phyloP scores from a whole-genome alignment of 2,329 filamentous ascomycete species.

The Colletotrichum tofieldiae region DNA sequence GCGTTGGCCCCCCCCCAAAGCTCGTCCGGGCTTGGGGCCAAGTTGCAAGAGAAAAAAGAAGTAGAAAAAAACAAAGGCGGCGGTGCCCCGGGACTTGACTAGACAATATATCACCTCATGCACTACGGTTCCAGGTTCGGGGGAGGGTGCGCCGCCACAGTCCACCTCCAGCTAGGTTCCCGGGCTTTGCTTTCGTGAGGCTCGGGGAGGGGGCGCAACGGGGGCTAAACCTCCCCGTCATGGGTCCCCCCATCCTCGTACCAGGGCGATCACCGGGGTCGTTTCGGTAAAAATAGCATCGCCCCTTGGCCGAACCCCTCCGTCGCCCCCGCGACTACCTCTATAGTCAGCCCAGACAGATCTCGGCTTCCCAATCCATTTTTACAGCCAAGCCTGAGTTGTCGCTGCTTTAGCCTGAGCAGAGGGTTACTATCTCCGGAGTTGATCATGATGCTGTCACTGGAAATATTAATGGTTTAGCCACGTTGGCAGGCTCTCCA shows the following conservation, averaged over 20 bases:
- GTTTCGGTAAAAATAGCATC: slow-evolving; percentile 40
- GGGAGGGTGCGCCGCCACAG: slow-evolving; percentile 16
- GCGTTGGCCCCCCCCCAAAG: not conserved
- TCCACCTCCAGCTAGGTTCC: slow-evolving; percentile 6
- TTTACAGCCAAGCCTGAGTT: not conserved
- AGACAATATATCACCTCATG: slow-evolving; percentile 21
- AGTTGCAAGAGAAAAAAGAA: not conserved
- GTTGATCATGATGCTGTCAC: too few species aligned
- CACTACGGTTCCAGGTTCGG: slow-evolving; percentile 11
- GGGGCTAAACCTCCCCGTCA: slow-evolving; percentile 29
- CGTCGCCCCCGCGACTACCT: not conserved
- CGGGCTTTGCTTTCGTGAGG: slow-evolving; percentile 42
- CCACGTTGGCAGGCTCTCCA: too few species aligned
- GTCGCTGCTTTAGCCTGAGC: not conserved
- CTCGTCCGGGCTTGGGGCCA: slow-evolving; percentile 7
- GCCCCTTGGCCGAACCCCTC: slow-evolving; percentile 15
- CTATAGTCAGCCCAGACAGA: not conserved
- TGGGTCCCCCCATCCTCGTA: slow-evolving; percentile 23
- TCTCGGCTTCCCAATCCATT: not conserved
- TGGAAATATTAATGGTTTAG: too few species aligned
- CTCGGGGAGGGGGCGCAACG: slow-evolving; percentile 52
- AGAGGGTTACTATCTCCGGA: too few species aligned
- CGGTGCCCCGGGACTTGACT: slow-evolving; percentile 20
- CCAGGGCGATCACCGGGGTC: slow-evolving; percentile 36
- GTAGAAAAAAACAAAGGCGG: not conserved